phyloP scores from a whole-genome alignment of 352 stramenopile species.

The Pythium chondricola region DNA sequence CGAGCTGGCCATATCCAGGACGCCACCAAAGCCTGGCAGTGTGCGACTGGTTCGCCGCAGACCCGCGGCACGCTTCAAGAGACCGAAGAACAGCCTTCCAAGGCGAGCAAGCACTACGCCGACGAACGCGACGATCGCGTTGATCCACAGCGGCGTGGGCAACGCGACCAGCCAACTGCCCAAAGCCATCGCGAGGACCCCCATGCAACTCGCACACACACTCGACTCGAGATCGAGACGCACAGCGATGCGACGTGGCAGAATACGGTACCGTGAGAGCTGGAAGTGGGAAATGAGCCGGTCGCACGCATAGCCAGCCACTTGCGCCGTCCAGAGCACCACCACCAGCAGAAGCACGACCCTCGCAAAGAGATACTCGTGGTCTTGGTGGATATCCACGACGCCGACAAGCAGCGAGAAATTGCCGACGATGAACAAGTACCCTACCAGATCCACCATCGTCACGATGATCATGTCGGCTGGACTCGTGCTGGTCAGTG shows the following conservation, averaged over 20 bases:
- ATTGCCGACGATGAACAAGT: conserved; percentile 14
- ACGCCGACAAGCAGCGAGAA: conserved; percentile 32
- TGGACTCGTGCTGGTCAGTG: conserved; percentile 10
- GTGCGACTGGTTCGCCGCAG: conserved; percentile 88
- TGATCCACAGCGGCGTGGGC: conserved; percentile 7
- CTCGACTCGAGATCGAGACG: conserved; percentile 42
- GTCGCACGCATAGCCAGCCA: conserved; percentile 37
- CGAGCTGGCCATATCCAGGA: conserved; percentile 87
- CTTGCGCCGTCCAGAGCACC: conserved; percentile 37
- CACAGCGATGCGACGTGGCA: conserved; percentile 38
- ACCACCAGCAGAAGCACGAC: conserved; percentile 35
- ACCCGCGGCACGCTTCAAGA: conserved; percentile 88
- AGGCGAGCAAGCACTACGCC: conserved; percentile 79
- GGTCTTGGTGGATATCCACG: conserved; percentile 32
- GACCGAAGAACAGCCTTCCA: conserved; percentile 84
- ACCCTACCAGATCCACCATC: conserved; percentile 15
- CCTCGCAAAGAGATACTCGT: conserved; percentile 23
- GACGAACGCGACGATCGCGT: conserved; percentile 35
- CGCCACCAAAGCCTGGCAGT: conserved; percentile 88
- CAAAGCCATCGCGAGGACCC: conserved; percentile 31
- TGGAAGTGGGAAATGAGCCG: conserved; percentile 51
- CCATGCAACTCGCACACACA: conserved; percentile 29
- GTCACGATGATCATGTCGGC: conserved; percentile 20
- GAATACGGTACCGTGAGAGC: conserved; percentile 29
- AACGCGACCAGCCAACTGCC: conserved; percentile 15